Evolutionary conservation across 352 stramenopile genomes (phyloP).

Genomic region (Pythium aphanidermatum): DNA sequence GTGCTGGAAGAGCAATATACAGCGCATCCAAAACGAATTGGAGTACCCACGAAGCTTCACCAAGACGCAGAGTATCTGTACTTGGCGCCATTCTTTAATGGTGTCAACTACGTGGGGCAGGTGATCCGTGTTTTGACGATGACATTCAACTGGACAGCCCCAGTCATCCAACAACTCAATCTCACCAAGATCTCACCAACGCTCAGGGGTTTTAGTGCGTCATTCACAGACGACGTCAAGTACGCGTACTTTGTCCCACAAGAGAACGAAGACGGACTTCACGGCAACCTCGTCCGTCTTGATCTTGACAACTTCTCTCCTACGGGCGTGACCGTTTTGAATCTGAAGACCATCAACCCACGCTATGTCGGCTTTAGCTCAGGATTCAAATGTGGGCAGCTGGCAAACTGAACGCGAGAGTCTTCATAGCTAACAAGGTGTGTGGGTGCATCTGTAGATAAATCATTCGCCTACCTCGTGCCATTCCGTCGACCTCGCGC

Average conservation of each 20-base stretch:
- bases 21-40: constrained; percentile 31
- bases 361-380: constrained; percentile 61
- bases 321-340: constrained; percentile 35
- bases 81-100: constrained; percentile 63
- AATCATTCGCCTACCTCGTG: constrained; percentile 54
- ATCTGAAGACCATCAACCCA: constrained; percentile 42
- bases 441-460: constrained; percentile 28
- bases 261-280: constrained; percentile 47
- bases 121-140: constrained; percentile 45
- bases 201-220: constrained; percentile 47
- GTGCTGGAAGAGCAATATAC: constrained; percentile 45
- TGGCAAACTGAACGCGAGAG: no score
- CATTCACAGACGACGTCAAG: constrained; percentile 41
- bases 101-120: constrained; percentile 34
- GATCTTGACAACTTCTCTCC: constrained; percentile 36
- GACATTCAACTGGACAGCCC: constrained; percentile 39
- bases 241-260: constrained; percentile 67
- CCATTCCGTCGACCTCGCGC: constrained; percentile 35
- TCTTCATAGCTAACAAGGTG: not conserved
- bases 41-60: constrained; percentile 25
- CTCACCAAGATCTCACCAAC: constrained; percentile 32
- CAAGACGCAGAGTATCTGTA: constrained; percentile 64
- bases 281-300: constrained; percentile 60
- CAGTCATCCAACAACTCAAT: constrained; percentile 52
- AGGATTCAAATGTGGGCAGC: constrained; percentile 44